These are phyloP conservation scores for Nitzschia palea DNA, from an alignment of 108 stramenopile species.

Conservation along the genomic window DNA sequence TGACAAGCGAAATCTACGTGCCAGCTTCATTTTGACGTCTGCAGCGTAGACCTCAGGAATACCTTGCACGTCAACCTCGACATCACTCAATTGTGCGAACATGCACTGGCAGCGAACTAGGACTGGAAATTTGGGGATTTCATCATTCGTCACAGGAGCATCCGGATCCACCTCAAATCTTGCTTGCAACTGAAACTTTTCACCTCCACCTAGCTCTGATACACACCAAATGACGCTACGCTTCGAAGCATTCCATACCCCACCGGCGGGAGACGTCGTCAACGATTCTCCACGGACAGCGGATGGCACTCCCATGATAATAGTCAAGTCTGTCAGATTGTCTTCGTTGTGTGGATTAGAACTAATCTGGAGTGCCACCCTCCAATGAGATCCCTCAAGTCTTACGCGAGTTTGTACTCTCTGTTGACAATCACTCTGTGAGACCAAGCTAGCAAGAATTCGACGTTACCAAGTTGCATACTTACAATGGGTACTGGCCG, in stretches of 20 bases:
- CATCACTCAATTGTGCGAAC: conserved; percentile 78
- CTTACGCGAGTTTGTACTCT: conserved; percentile 81
- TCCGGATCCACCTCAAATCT: conserved; percentile 60
- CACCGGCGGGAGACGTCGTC: conserved; percentile 78
- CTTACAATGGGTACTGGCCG: conserved; percentile 88
- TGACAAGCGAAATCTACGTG: conserved; percentile 76
- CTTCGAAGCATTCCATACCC: conserved; percentile 81
- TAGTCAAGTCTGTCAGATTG: conserved; percentile 74
- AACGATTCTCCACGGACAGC: conserved; percentile 67
- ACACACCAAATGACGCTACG: conserved; percentile 87
- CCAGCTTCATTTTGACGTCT: conserved; percentile 72
- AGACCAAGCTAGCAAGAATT: conserved; percentile 10
- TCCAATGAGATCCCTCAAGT: conserved; percentile 53
- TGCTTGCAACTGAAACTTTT: conserved; percentile 87
- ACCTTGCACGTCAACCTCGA: conserved; percentile 63
- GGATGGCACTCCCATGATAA: conserved; percentile 79
- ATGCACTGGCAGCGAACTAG: conserved; percentile 80
- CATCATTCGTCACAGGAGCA: conserved; percentile 17
- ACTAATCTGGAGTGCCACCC: conserved; percentile 86
- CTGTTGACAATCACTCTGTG: conserved; percentile 23
- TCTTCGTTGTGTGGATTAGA: conserved; percentile 86
- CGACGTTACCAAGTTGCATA: conserved; percentile 10
- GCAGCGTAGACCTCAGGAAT: conserved; percentile 55
- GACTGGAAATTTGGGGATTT: conserved; percentile 77
- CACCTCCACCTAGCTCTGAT: conserved; percentile 73